Base-by-base conservation (phyloP, 2,329 filamentous ascomycete genomes). In the Cytospora piceicola region DNA sequence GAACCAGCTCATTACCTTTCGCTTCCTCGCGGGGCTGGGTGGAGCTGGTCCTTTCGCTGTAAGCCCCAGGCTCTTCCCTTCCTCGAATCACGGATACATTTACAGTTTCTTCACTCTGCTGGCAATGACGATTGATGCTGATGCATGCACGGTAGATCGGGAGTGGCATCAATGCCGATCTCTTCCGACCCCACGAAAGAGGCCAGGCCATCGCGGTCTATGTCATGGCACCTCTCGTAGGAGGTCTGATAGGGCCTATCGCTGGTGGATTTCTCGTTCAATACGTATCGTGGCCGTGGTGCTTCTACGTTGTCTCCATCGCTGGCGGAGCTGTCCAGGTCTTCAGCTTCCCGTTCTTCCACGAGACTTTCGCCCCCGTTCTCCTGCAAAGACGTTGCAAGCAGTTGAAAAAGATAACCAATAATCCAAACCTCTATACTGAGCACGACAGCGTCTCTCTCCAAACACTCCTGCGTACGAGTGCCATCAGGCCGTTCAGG, bases 221-320 rank as follows among this genome's bases (percentile, higher is more conserved):
- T 76, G 84, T 80, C 59, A 79, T 90, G 0, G 84, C 83, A 2
- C 88, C 88, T 0, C 78, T 91, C 0, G 81, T 91, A 0, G 88
- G 88, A 0, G 88, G 88, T 1, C 86, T 87, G 0, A 76, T 90
- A 6, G 88, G 88, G 0, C 88, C 88, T 1, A 85, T 90, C 61
- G 85, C 84, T 0, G 88, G 88, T 30, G 88, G 86, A 0, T 90
- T 88, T 75, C 87, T 91, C 53, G 80, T 87, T 1, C 76, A 90
- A 71, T 79, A 84, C 73, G 86, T 83, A 12, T 87, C 83, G 0
- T 93, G 90, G 90, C 83, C 17, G 42, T 49, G 42, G 42, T 84
- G 86, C 8, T 93, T 92, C 77, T 91, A 85, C 77, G 81, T 86
- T 0, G 89, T 87, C 1, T 85, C 86, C 1, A 88, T 91, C 65